These are phyloP conservation scores for Caloboletus inedulis DNA, from an alignment of 1,284 basidiomycete species.

Conservation along the genomic window DNA sequence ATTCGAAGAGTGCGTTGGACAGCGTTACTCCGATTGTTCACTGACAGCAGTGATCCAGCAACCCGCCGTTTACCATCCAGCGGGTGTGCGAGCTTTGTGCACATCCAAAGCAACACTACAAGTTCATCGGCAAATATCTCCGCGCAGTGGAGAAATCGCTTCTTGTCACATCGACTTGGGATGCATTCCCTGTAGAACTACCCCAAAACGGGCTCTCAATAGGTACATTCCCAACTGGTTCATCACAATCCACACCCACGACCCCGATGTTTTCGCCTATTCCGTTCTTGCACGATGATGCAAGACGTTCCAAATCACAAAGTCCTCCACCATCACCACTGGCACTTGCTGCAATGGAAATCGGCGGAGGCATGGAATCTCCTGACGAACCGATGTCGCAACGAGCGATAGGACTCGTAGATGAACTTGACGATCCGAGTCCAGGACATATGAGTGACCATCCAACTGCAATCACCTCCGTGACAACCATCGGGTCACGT, in stretches of 20 bases:
- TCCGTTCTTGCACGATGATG: slow-evolving; percentile 76
- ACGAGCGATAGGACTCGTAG: slow-evolving; percentile 67
- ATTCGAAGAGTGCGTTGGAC: slow-evolving; percentile 66
- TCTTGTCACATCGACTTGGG: slow-evolving; percentile 80
- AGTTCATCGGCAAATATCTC: slow-evolving; percentile 82
- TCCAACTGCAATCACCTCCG: slow-evolving; percentile 64
- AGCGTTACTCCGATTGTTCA: slow-evolving; percentile 5
- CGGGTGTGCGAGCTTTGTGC: slow-evolving; percentile 84
- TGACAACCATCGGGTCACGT: slow-evolving; percentile 48
- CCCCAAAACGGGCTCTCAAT: slow-evolving; percentile 40
- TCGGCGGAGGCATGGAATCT: slow-evolving; percentile 25
- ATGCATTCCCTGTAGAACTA: slow-evolving; percentile 61
- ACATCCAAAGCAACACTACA: slow-evolving; percentile 71
- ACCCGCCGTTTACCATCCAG: slow-evolving; percentile 90
- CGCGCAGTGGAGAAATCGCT: slow-evolving; percentile 85
- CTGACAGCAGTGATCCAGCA: slow-evolving; percentile 36
- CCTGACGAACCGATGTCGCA: slow-evolving; percentile 39
- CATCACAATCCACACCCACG: slow-evolving; percentile 52
- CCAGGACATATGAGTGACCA: slow-evolving; percentile 80
- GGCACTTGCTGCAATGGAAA: slow-evolving; percentile 41
- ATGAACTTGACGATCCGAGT: slow-evolving; percentile 77
- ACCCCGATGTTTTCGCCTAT: slow-evolving; percentile 84
- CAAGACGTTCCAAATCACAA: slow-evolving; percentile 66
- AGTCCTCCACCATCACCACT: slow-evolving; percentile 75
- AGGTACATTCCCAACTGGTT: slow-evolving; percentile 42